phyloP scores from a whole-genome alignment of 306 rosid species.

The Delonix regia region DNA sequence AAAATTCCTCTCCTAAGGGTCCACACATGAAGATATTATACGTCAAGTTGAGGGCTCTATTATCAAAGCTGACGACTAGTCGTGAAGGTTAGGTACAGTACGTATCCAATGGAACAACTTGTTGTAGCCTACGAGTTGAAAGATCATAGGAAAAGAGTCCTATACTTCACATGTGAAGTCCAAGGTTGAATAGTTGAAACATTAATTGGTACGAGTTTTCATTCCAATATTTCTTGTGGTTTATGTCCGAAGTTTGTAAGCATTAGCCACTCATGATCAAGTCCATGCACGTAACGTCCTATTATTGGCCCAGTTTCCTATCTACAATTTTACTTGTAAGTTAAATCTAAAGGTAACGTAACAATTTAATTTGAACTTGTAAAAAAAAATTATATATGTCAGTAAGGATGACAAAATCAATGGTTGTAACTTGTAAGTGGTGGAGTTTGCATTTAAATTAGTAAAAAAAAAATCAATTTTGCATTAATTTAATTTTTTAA shows the following conservation, averaged over 20 bases:
- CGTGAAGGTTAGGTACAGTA: background rate
- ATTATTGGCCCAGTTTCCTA: too few species aligned
- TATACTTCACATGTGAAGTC: background rate
- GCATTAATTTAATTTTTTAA: too few species aligned
- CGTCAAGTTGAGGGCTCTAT: background rate
- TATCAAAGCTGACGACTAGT: slow-evolving; percentile 4
- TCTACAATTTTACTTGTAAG: background rate
- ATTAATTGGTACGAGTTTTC: too few species aligned
- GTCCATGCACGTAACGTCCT: too few species aligned
- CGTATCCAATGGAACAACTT: too few species aligned
- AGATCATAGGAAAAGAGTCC: background rate
- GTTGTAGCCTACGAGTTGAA: background rate
- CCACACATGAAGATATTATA: slow-evolving; percentile 9
- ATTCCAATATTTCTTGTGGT: background rate
- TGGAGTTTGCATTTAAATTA: too few species aligned
- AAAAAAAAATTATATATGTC: too few species aligned
- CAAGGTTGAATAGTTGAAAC: background rate
- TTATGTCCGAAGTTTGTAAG: background rate
- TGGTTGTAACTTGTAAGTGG: too few species aligned
- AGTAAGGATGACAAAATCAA: too few species aligned
- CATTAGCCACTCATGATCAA: background rate
- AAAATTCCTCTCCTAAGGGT: background rate
- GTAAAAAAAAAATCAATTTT: too few species aligned
- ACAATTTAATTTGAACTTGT: too few species aligned
- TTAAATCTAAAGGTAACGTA: background rate